Conservation (phyloP, 2,329 filamentous ascomycete species). For the Myriosclerotinia duriaeana region DNA sequence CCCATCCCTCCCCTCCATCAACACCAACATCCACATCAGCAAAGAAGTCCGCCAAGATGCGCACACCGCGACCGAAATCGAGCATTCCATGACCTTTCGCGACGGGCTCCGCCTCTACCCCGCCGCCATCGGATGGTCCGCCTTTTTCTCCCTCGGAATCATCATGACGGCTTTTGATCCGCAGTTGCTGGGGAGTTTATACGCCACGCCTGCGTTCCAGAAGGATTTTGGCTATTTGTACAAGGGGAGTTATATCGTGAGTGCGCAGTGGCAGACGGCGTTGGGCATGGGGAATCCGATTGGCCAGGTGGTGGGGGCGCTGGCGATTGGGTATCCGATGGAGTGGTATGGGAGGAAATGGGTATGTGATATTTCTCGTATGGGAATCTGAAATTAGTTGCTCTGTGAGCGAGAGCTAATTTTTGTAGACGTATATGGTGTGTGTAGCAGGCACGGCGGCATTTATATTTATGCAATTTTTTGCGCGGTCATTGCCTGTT, state of each 20-base stretch:
- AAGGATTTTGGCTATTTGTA: constrained; percentile 29
- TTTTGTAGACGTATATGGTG: constrained; percentile 25
- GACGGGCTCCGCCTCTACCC: constrained; percentile 32
- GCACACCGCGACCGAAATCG: constrained; percentile 27
- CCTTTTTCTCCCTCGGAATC: constrained; percentile 34
- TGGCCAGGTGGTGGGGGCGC: constrained; percentile 42
- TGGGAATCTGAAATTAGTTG: not conserved
- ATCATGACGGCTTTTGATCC: constrained; percentile 37
- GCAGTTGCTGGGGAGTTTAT: constrained; percentile 33
- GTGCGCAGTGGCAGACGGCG: constrained; percentile 36
- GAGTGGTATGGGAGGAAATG: constrained; percentile 32
- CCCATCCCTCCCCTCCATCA: not conserved
- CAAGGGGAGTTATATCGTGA: constrained; percentile 32
- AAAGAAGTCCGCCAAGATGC: constrained; percentile 1
- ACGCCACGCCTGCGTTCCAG: constrained; percentile 35
- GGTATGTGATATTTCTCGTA: constrained; percentile 19
- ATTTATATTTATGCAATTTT: constrained; percentile 33
- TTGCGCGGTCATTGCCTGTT: constrained; percentile 26
- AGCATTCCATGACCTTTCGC: constrained; percentile 32
- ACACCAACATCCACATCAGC: not conserved
- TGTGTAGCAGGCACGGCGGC: constrained; percentile 27
- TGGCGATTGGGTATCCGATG: constrained; percentile 47
- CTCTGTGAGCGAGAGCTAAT: not conserved
- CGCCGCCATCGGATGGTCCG: constrained; percentile 32
- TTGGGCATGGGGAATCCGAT: constrained; percentile 36